Evolutionary conservation across 2,329 filamentous ascomycete genomes (phyloP), one percentile per base, ranked within the genome.

Genomic region (Botrytis fabae): DNA sequence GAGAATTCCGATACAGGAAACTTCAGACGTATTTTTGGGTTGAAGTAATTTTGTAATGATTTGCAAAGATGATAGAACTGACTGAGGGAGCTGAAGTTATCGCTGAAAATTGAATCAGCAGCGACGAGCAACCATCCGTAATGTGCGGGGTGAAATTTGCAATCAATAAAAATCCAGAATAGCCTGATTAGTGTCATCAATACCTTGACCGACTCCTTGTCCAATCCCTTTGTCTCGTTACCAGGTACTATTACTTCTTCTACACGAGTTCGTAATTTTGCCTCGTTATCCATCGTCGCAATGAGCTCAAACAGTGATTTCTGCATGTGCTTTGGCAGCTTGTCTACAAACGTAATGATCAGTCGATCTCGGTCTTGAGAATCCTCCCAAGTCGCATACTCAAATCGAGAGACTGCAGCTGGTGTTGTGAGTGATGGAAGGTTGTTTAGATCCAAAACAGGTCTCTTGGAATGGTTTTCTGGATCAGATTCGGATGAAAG

Each of bases 301-400:
- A 70, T 68, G 10, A 74, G 61, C 25, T 61, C 32, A 51, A 75
- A 70, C 3, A 75, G 42, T 14, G 46, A n/a, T 42, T 72, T 72
- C 70, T 74, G 44, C 8, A 40, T 20, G 0, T 20, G 35, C 7
- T 35, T 66, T 18, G 60, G 25, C 35, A 71, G 38, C 38, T 42
- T 54, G 20, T 69, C 42, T 9, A 72, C 63, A 2, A 83, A 75
- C 69, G 85, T 84, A 66, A 85, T 82, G 35, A 87, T 75, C 1
- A 85, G 77, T 9, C 84, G 81, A 57, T 83, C 82, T 18, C 72
- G 73, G 68, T 81, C 78, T n/a, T 48, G 28, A 28, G 73, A 46
- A 14, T 74, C 74, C 48, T 72, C 69, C 78, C 77, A 81, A 28
- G 61, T 63, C 12, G 71, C 48, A 65, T 75, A 75, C 2, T 71